Evolutionary conservation across 192 early-diverging fungal genomes (phyloP).

Genomic region (Gigaspora rosea): DNA sequence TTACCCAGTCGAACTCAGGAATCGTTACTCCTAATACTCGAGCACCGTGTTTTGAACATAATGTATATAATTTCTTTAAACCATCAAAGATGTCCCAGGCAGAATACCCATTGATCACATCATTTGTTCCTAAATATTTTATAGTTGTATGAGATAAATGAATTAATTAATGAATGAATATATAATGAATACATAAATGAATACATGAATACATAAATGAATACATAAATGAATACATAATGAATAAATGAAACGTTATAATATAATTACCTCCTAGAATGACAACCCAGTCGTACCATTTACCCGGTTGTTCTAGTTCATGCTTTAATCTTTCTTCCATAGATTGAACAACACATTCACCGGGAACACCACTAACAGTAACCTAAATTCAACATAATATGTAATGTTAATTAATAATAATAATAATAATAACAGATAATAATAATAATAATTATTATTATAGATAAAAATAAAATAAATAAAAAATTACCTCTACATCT

Average conservation of each 20-base stretch:
- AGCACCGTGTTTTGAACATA: conserved; percentile 30
- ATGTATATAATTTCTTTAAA: conserved; percentile 22
- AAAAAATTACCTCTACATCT: conserved; percentile 24
- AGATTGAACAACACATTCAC: conserved; percentile 17
- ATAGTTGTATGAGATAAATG: background rate
- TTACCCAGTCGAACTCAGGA: conserved; percentile 31
- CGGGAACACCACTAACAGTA: conserved; percentile 32
- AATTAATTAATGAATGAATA: background rate
- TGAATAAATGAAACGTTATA: background rate
- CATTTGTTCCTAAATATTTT: conserved; percentile 23
- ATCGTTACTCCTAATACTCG: conserved; percentile 26
- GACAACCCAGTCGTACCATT: conserved; percentile 34
- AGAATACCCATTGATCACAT: conserved; percentile 29
- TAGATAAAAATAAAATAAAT: background rate
- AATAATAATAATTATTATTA: background rate
- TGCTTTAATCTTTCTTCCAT: conserved; percentile 33
- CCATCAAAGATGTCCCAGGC: conserved; percentile 31
- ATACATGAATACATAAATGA: background rate
- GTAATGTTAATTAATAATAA: background rate
- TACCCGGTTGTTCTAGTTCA: conserved; percentile 32
- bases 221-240: background rate
- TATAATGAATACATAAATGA: background rate
- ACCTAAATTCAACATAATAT: background rate
- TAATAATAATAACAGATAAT: background rate
- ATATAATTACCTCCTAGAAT: conserved; percentile 25